phyloP scores from a whole-genome alignment of 2,329 filamentous ascomycete genomes.

The Pyrenophora seminiperda region DNA sequence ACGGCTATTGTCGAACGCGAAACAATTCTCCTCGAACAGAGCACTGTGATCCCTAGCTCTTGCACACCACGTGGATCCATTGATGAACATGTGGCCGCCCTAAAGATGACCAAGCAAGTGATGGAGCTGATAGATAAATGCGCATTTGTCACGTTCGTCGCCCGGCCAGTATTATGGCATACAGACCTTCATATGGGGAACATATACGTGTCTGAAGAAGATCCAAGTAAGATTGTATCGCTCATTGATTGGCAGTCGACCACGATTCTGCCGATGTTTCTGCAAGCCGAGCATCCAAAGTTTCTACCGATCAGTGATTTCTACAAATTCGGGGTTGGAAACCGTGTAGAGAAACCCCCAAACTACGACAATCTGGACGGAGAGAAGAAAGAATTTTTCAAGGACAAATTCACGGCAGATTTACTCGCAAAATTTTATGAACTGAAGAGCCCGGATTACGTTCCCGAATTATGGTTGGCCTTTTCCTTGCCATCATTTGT shows the following conservation, averaged over 20 bases:
- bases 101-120: slow-evolving; percentile 20
- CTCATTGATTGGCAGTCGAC: slow-evolving; percentile 36
- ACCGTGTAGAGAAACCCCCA: slow-evolving; percentile 15
- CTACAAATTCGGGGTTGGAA: slow-evolving; percentile 15
- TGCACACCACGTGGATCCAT: slow-evolving; percentile 15
- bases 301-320: slow-evolving; percentile 23
- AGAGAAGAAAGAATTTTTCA: slow-evolving; percentile 7
- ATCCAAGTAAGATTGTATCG: slow-evolving; percentile 24
- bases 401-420: slow-evolving; percentile 11
- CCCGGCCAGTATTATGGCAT: slow-evolving; percentile 19
- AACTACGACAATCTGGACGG: slow-evolving; percentile 17
- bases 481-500: slow-evolving; percentile 36
- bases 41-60: background rate
- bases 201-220: slow-evolving; percentile 35
- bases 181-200: slow-evolving; percentile 51
- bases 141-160: slow-evolving; percentile 11
- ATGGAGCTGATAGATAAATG: slow-evolving; percentile 14
- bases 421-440: slow-evolving; percentile 43
- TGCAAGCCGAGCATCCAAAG: slow-evolving; percentile 26
- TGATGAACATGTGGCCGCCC: slow-evolving; percentile 19
- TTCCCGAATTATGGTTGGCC: slow-evolving; percentile 27
- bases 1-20: slow-evolving; percentile 27
- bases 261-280: slow-evolving; percentile 23
- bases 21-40: slow-evolving; percentile 11
- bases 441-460: slow-evolving; percentile 29